phyloP scores from a whole-genome alignment of 257 asterid genomes.

The Nicotiana tomentosiformis region DNA sequence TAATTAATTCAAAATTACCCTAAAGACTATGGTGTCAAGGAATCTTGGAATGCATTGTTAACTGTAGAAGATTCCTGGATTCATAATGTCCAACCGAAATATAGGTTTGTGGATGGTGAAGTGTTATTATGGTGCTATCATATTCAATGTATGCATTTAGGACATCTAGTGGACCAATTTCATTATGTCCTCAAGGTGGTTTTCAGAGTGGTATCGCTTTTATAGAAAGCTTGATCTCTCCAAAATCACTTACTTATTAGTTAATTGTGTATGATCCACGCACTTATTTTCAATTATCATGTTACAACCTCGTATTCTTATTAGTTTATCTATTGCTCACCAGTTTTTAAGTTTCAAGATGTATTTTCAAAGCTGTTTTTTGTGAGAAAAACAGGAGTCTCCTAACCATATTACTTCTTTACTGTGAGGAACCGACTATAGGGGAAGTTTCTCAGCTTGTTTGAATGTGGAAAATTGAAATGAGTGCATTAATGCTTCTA shows the following conservation, averaged over 20 bases:
- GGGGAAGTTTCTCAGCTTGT: neutral
- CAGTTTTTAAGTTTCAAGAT: neutral
- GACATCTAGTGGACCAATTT: neutral
- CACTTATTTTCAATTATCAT: neutral
- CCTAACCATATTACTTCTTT: too few relatives aligned
- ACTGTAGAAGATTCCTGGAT: neutral
- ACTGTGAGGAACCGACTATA: neutral
- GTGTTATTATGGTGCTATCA: neutral
- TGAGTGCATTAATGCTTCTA: neutral
- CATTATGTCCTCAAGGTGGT: neutral
- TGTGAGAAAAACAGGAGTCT: too few relatives aligned
- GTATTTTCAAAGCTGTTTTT: neutral
- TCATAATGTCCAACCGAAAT: neutral
- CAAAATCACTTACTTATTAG: neutral
- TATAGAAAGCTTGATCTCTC: neutral
- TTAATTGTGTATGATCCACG: neutral
- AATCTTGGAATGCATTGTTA: constrained; percentile 3
- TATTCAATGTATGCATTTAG: neutral
- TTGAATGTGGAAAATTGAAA: neutral
- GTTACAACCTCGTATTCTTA: too few relatives aligned
- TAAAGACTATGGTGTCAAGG: neutral
- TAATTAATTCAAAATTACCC: too few relatives aligned
- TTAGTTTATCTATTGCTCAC: neutral
- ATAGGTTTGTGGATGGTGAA: neutral
- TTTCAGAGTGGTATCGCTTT: neutral